Evolutionary conservation across 345 rosid species (phyloP).

Genomic region (Gossypium stocksii): DNA sequence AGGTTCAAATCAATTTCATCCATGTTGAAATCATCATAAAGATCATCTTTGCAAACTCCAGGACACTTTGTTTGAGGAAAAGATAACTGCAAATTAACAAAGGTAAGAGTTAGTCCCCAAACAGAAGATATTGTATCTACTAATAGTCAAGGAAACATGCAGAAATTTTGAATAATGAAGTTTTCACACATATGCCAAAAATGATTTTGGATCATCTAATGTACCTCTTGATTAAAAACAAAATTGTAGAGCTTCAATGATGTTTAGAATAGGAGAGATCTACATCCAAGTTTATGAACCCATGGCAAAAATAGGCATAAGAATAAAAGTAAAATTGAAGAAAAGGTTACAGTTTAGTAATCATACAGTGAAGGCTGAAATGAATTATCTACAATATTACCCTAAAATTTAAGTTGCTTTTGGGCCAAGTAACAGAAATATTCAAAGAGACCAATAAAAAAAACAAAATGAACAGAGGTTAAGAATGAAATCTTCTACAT

Average conservation of each 20-base stretch:
- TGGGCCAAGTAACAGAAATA: neutral
- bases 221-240: neutral
- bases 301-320: neutral
- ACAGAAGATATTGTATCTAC: neutral
- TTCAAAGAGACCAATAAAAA: neutral
- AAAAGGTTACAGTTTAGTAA: neutral
- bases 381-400: neutral
- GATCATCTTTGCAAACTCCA: constrained; percentile 45
- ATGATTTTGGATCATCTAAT: neutral
- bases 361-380: neutral
- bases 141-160: neutral
- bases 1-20: constrained; percentile 81
- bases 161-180: neutral
- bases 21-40: constrained; percentile 62
- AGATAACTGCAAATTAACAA: constrained; percentile 38
- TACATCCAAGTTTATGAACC: neutral
- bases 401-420: neutral
- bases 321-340: neutral
- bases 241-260: neutral
- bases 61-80: constrained; percentile 38
- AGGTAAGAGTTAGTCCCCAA: neutral
- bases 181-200: neutral
- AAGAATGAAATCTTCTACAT: neutral
- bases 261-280: neutral
- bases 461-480: neutral